Evolutionary conservation across 2,329 filamentous ascomycete species (phyloP), one percentile per base, ranked within the genome.

Genomic region (Aspergillus sp.): DNA sequence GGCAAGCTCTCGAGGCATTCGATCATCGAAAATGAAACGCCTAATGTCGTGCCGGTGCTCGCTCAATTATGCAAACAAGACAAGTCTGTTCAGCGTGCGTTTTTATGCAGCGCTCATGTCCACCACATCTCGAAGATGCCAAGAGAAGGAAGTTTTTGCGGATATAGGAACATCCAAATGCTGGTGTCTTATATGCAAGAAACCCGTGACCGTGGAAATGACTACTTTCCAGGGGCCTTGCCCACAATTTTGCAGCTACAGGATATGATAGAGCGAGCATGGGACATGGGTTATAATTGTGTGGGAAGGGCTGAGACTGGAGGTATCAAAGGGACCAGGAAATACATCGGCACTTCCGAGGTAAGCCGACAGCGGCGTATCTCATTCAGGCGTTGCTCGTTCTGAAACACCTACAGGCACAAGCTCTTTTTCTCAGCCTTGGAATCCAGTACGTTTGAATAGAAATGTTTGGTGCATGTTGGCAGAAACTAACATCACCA

Each of bases 101-200:
- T 92, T 66, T 79, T 96, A 34, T 97, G 93, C 71, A 86, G 92
- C 66, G 83, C 88, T 1, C 80, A 81, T 48, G 89, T 91, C 0
- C 81, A 86, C 48, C 93, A 97, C 68, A 82, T 98, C 24, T 90
- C 89, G 51, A 96, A 96, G 68, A 80, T 96, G 52, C 83, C 82
- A n/a, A 82, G 80, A 59, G 93, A 96, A 76, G 92, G 92, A 20
- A 90, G 91, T 5, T 98, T 98, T 71, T 98, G 93, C 70, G 93
- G 93, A 3, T 98, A 97, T 71, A 85, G 93, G 41, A 98, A 96
- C 68, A 96, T 96, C 32, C 95, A 98, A 71, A 96, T 96, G 87
- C 75, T 97, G 64, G 78, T 89, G 13, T 93, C 92, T 0, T 93
- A 91, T 70, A 85, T 97, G 18, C 84, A 87, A 57, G 83, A 82